Percentiles rank a stretch among this genome's conserved stretches.
phyloP scores from a whole-genome alignment of 805 yeast species.

The Cyberlindnera americana region DNA sequence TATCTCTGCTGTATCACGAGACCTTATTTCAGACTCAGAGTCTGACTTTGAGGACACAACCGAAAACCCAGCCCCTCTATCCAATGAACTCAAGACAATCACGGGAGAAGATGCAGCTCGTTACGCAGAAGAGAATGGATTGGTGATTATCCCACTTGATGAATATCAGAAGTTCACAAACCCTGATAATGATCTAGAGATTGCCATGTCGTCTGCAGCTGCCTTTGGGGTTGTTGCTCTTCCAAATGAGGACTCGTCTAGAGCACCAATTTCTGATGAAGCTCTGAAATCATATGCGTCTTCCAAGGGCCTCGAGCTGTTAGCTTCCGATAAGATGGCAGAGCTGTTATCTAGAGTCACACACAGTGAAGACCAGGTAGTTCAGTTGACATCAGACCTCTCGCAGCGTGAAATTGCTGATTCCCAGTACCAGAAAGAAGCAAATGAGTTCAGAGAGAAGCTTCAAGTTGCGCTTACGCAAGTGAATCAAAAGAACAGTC shows the following conservation, averaged over 20 bases:
- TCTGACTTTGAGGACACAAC: slow-evolving; percentile 26
- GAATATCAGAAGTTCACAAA: slow-evolving; percentile 17
- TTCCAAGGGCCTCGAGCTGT: slow-evolving; percentile 6
- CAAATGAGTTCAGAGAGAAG: slow-evolving; percentile 22
- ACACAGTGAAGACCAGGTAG: slow-evolving; percentile 2
- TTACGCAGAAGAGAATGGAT: slow-evolving; percentile 29
- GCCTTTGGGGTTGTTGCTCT: slow-evolving; percentile 8
- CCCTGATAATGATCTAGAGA: slow-evolving; percentile 4
- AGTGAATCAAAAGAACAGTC: slow-evolving; percentile 3
- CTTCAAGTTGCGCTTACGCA: slow-evolving; percentile 16
- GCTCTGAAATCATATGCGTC: slow-evolving; percentile 7
- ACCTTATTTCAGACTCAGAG: slow-evolving; percentile 23
- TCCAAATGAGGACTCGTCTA: slow-evolving; percentile 7
- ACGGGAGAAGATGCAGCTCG: slow-evolving; percentile 27
- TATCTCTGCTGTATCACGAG: slow-evolving; percentile 10
- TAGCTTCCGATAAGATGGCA: slow-evolving; percentile 1
- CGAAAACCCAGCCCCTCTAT: slow-evolving; percentile 20
- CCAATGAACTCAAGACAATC: slow-evolving; percentile 21
- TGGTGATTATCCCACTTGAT: slow-evolving; percentile 26
- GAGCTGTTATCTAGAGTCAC: not conserved
- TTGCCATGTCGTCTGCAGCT: slow-evolving; percentile 20
- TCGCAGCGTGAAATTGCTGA: slow-evolving; percentile 20
- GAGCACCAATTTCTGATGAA: slow-evolving; percentile 18
- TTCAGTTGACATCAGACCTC: slow-evolving; percentile 6
- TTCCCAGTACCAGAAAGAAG: slow-evolving; percentile 21